A percentile compares a stretch with the other conserved stretches of the same genome.
These are phyloP conservation scores for Fraxinus dipetala DNA, from an alignment of 305 asterid species.

Conservation along the genomic window DNA sequence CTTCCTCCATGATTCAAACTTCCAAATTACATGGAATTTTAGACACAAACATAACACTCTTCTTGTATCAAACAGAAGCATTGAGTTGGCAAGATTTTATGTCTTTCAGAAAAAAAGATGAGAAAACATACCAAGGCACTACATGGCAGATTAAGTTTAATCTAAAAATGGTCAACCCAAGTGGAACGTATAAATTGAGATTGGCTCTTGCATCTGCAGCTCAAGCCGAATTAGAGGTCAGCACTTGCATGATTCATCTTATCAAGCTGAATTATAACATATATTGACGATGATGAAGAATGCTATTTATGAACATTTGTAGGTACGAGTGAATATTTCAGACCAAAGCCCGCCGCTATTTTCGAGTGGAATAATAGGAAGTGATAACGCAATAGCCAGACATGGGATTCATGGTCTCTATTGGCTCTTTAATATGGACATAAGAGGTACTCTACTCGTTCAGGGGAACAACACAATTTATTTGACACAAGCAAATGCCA, in stretches of 20 bases:
- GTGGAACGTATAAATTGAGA: slow-evolving; percentile 25
- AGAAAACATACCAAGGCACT: slow-evolving; percentile 15
- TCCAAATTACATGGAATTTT: not conserved
- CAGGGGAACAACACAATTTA: slow-evolving; percentile 20
- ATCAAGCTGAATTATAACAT: not conserved
- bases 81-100: not conserved
- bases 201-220: slow-evolving; percentile 33
- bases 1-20: no score
- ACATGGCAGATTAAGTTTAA: slow-evolving; percentile 35
- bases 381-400: slow-evolving; percentile 30
- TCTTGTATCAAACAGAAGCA: not conserved
- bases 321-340: slow-evolving; percentile 25
- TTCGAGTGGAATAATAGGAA: slow-evolving; percentile 28
- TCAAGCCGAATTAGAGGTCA: slow-evolving; percentile 25
- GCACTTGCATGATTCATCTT: not conserved
- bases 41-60: not conserved
- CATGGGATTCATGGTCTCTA: slow-evolving; percentile 32
- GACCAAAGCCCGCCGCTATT: slow-evolving; percentile 20
- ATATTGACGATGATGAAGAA: not conserved
- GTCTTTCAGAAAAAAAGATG: slow-evolving; percentile 18
- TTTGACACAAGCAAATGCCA: slow-evolving; percentile 26
- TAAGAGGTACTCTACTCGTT: slow-evolving; percentile 14
- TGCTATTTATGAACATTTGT: not conserved
- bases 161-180: slow-evolving; percentile 11
- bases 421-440: slow-evolving; percentile 26